phyloP scores from a whole-genome alignment of 2,329 filamentous ascomycete species.

The Fusarium subtropicale region DNA sequence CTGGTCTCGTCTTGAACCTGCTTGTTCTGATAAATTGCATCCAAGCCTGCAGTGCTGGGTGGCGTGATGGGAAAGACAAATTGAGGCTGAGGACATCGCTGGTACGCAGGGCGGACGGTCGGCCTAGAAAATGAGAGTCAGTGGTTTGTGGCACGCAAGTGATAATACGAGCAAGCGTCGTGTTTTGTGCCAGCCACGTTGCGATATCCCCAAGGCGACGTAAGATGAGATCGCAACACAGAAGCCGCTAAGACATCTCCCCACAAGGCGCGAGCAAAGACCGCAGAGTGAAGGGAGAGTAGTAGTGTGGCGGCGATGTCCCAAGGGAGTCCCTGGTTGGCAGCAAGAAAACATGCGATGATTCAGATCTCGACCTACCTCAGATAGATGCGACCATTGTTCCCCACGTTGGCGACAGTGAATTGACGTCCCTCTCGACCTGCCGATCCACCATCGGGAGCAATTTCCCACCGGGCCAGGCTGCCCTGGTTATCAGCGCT shows the following conservation, averaged over 20 bases:
- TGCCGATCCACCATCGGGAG: conserved; percentile 70
- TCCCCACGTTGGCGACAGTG: conserved; percentile 83
- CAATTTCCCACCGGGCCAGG: conserved; percentile 61
- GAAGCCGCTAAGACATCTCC: conserved; percentile 25
- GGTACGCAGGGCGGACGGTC: conserved; percentile 69
- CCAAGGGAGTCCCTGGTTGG: conserved; percentile 22
- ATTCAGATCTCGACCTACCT: conserved; percentile 64
- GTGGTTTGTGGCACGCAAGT: conserved; percentile 35
- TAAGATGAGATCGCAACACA: conserved; percentile 26
- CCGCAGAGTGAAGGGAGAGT: conserved; percentile 30
- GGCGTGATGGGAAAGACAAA: conserved; percentile 72
- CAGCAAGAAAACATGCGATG: conserved; percentile 14
- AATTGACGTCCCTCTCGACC: conserved; percentile 78
- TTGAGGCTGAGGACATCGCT: conserved; percentile 70
- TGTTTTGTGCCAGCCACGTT: conserved; percentile 28
- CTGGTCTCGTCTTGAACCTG: conserved; percentile 42
- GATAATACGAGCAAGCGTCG: conserved; percentile 26
- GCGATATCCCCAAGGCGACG: conserved; percentile 24
- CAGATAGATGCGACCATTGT: conserved; percentile 84
- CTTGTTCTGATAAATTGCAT: conserved; percentile 54
- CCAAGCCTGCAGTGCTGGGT: conserved; percentile 68
- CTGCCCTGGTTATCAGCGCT: conserved; percentile 58
- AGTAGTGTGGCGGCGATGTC: conserved; percentile 35
- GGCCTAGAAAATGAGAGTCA: conserved; percentile 59
- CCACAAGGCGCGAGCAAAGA: conserved; percentile 31